phyloP scores from a whole-genome alignment of 2,329 filamentous ascomycete genomes.

The Diaporthe humulicola region DNA sequence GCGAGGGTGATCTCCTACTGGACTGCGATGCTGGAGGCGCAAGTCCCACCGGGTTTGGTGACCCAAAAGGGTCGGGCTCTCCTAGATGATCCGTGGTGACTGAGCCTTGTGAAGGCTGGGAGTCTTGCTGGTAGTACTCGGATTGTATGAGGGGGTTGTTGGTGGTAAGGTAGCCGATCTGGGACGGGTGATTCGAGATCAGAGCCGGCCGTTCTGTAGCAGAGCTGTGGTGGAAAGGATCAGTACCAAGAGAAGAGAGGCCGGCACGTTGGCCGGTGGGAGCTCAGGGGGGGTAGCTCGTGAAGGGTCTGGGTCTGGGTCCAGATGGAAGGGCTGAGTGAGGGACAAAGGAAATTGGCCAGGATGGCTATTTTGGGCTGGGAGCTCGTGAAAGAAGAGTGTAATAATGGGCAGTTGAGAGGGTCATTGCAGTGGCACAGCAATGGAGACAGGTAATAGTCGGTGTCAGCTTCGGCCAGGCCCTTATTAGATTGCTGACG shows the following conservation, averaged over 20 bases:
- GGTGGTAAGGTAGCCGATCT: conserved; percentile 76
- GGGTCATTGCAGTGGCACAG: conserved; percentile 32
- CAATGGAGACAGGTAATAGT: conserved; percentile 19
- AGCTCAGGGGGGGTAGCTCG: conserved; percentile 33
- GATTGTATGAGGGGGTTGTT: conserved; percentile 77
- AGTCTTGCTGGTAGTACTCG: conserved; percentile 59
- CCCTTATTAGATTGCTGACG: conserved; percentile 27
- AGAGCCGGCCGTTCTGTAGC: conserved; percentile 57
- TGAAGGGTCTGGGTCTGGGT: not conserved
- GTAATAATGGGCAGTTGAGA: conserved; percentile 27
- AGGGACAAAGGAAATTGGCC: conserved; percentile 25
- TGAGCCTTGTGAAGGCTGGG: conserved; percentile 53
- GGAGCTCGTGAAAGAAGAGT: conserved; percentile 9
- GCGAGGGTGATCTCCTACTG: conserved; percentile 73
- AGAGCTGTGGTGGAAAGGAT: conserved; percentile 40
- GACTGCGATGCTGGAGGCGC: conserved; percentile 58
- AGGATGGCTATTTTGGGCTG: conserved; percentile 28
- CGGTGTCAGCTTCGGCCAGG: conserved; percentile 20
- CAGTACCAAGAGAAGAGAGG: conserved; percentile 28
- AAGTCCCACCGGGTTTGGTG: conserved; percentile 47
- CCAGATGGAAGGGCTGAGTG: conserved; percentile 11
- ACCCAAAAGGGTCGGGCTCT: conserved; percentile 35
- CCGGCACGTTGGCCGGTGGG: conserved; percentile 14
- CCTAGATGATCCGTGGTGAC: conserved; percentile 35
- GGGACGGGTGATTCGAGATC: conserved; percentile 72